Evolutionary conservation across 257 asterid species (phyloP).

Genomic region (Solanum habrochaites): DNA sequence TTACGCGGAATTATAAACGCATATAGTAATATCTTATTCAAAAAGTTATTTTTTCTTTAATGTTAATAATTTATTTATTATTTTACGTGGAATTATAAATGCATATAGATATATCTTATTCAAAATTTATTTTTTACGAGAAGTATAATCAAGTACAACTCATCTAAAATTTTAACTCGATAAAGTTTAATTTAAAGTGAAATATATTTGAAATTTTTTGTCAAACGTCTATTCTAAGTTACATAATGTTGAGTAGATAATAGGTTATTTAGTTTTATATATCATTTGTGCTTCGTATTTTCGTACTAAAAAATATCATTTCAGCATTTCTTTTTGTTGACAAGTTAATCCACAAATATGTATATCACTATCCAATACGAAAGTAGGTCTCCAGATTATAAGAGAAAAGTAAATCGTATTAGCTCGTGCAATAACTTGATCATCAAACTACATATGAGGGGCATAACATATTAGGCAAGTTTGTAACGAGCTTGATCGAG

Average conservation of each 20-base stretch:
- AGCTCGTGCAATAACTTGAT: neutral
- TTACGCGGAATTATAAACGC: no score
- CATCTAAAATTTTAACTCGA: neutral
- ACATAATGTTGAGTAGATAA: neutral
- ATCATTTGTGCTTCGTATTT: neutral
- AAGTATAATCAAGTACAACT: neutral
- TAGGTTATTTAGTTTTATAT: neutral
- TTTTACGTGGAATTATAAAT: no score
- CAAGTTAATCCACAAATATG: accelerated
- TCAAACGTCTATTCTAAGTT: neutral
- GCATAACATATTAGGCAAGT: neutral
- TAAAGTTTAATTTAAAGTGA: neutral
- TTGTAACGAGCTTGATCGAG: neutral
- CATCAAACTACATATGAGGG: neutral
- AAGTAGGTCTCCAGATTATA: neutral
- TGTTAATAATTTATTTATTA: neutral
- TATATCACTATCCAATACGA: neutral
- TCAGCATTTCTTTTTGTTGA: accelerated
- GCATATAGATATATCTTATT: no score
- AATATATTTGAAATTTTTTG: neutral
- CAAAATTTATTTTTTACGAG: no score
- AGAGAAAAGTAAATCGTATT: neutral
- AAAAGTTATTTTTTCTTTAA: neutral
- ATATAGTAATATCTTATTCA: no score
- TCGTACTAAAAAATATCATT: neutral